A percentile compares a stretch with the other conserved stretches of the same genome.
Conservation (phyloP, 176 grass and related monocot species). For the Hordeum vulgare region DNA sequence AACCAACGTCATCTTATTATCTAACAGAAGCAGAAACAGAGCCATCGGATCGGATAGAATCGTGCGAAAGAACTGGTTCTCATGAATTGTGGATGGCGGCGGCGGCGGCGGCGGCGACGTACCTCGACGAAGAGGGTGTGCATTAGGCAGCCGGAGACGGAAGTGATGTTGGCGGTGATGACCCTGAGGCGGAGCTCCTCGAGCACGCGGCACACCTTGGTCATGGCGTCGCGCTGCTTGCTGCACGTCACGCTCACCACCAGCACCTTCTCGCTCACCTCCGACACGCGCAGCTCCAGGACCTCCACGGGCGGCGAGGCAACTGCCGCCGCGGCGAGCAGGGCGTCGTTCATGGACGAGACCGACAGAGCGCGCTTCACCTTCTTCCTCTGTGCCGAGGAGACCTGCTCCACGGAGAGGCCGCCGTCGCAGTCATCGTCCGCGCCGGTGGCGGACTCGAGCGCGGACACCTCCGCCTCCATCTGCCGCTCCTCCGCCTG, state of each 20-base stretch:
- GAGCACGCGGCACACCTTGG: conserved; percentile 52
- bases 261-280: conserved; percentile 50
- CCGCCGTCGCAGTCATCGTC: background rate
- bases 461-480: conserved; percentile 28
- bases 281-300: conserved; percentile 64
- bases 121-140: conserved; percentile 94
- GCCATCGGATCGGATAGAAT: background rate
- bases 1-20: background rate
- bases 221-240: conserved; percentile 64
- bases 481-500: conserved; percentile 68
- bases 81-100: background rate
- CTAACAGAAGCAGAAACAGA: background rate
- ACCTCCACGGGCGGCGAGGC: conserved; percentile 42
- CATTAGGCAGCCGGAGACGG: conserved; percentile 46
- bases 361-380: conserved; percentile 22
- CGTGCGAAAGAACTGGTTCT: background rate
- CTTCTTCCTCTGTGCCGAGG: conserved; percentile 25
- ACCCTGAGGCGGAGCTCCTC: conserved; percentile 64
- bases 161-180: conserved; percentile 67
- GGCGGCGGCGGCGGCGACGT: background rate
- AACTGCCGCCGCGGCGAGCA: background rate
- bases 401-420: background rate
- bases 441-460: conserved; percentile 13
- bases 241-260: conserved; percentile 64
- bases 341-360: conserved; percentile 14